Percentiles rank a stretch among this genome's conserved stretches.
These are phyloP conservation scores for Monoraphidium neglectum DNA, from an alignment of 139 green algal species.

Conservation along the genomic window DNA sequence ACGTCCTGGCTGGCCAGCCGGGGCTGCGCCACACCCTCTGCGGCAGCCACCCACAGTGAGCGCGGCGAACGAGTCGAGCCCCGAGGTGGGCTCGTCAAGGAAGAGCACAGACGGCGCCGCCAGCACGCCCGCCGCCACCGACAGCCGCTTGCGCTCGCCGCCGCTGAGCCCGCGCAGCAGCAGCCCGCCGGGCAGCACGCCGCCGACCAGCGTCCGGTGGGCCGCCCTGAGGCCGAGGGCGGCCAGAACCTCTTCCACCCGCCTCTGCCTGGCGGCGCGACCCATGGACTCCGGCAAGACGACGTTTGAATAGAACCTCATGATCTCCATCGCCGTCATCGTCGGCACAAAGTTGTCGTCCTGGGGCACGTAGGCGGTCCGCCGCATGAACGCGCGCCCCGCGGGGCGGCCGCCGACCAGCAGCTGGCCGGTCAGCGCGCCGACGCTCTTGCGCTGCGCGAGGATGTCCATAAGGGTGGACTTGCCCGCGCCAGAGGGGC, in stretches of 20 bases:
- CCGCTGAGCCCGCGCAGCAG: conserved; percentile 67
- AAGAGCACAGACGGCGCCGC: conserved; percentile 58
- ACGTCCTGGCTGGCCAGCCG: too few relatives aligned
- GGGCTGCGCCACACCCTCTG: too few relatives aligned
- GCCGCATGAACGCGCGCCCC: neutral
- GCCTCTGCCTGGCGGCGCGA: conserved; percentile 2
- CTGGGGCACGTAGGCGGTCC: conserved; percentile 9
- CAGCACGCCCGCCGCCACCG: conserved; percentile 79
- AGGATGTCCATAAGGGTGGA: conserved; percentile 37
- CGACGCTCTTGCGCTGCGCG: conserved; percentile 24
- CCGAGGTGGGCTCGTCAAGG: conserved; percentile 82
- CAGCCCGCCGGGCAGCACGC: conserved; percentile 71
- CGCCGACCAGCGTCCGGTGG: conserved; percentile 51
- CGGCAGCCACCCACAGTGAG: too few relatives aligned
- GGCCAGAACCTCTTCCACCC: conserved; percentile 20
- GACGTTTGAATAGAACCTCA: conserved; percentile 41
- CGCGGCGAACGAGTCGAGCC: conserved; percentile 77
- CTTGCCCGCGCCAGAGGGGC: conserved; percentile 27
- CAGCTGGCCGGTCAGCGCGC: neutral
- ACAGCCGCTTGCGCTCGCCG: conserved; percentile 90
- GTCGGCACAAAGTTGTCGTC: conserved; percentile 44
- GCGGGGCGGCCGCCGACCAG: neutral
- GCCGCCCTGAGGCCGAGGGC: conserved; percentile 16
- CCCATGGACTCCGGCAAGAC: conserved; percentile 24
- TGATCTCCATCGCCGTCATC: conserved; percentile 35